Evolutionary conservation across 345 rosid genomes (phyloP).

Genomic region (Conringia planisiliqua): DNA sequence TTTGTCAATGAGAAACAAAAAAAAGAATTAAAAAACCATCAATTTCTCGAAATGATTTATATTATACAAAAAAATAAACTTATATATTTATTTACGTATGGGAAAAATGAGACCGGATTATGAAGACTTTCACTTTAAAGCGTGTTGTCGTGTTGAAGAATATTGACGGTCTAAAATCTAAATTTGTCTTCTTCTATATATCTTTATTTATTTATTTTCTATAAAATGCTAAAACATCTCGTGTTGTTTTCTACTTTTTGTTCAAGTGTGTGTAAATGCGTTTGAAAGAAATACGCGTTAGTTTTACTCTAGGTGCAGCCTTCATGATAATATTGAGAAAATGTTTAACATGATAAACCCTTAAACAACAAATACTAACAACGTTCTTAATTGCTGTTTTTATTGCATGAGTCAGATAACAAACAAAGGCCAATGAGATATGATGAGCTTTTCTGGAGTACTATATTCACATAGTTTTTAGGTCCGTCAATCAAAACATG

Average conservation of each 20-base stretch:
- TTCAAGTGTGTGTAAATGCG: background rate
- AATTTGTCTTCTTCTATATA: constrained; percentile 7
- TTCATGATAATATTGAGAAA: background rate
- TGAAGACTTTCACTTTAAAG: background rate
- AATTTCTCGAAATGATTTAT: background rate
- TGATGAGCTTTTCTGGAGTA: background rate
- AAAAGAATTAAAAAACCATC: background rate
- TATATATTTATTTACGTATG: background rate
- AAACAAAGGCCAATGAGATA: background rate
- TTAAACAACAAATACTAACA: too few relatives aligned
- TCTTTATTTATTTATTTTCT: background rate
- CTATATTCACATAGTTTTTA: background rate
- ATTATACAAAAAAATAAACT: background rate
- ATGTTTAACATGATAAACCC: background rate
- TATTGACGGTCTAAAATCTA: constrained; percentile 3
- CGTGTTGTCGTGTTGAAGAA: constrained; percentile 12
- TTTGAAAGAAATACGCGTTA: constrained; percentile 9
- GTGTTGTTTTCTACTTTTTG: background rate
- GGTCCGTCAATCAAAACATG: background rate
- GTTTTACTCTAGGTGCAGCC: background rate
- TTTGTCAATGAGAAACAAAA: background rate
- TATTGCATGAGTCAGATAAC: too few relatives aligned
- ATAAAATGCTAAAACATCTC: background rate
- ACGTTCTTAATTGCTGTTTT: too few relatives aligned
- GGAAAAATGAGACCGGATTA: background rate